A percentile compares a stretch with the other conserved stretches of the same genome.
phyloP scores from a whole-genome alignment of 2,329 filamentous ascomycete genomes.

The Pseudocercospora vitis region DNA sequence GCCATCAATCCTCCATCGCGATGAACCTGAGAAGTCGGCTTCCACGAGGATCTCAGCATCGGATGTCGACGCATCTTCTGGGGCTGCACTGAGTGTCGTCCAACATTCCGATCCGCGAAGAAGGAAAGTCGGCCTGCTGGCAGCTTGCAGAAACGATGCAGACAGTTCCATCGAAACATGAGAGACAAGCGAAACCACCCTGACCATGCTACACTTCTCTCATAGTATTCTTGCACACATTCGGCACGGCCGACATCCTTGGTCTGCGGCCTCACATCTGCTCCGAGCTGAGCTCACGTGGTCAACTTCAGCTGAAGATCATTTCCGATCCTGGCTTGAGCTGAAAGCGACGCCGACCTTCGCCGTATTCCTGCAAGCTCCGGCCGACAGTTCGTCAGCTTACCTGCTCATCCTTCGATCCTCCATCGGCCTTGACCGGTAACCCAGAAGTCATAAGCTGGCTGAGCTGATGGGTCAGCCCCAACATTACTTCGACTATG shows the following conservation, averaged over 20 bases:
- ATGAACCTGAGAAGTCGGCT: background rate
- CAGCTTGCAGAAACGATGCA: background rate
- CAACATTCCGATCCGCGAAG: background rate
- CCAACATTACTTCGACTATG: background rate
- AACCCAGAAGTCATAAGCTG: background rate
- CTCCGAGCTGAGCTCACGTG: background rate
- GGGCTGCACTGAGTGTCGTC: background rate
- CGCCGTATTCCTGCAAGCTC: background rate
- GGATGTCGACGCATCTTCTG: background rate
- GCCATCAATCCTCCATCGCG: background rate
- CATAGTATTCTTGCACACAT: background rate
- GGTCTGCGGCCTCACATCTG: background rate
- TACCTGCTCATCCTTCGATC: background rate
- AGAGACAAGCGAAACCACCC: background rate
- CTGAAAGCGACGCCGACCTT: background rate
- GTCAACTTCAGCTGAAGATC: background rate
- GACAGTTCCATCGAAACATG: background rate
- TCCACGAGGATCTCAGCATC: background rate
- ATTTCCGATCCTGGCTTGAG: background rate
- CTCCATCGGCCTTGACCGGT: constrained; percentile 1
- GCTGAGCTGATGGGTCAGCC: too few relatives aligned
- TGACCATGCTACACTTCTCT: too few relatives aligned
- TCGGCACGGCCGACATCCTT: background rate
- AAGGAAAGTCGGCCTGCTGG: background rate
- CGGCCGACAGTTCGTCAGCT: background rate